These are phyloP conservation scores for Thuidium tamariscinum DNA, from an alignment of 225 moss, liverwort and hornwort species.

Conservation along the genomic window DNA sequence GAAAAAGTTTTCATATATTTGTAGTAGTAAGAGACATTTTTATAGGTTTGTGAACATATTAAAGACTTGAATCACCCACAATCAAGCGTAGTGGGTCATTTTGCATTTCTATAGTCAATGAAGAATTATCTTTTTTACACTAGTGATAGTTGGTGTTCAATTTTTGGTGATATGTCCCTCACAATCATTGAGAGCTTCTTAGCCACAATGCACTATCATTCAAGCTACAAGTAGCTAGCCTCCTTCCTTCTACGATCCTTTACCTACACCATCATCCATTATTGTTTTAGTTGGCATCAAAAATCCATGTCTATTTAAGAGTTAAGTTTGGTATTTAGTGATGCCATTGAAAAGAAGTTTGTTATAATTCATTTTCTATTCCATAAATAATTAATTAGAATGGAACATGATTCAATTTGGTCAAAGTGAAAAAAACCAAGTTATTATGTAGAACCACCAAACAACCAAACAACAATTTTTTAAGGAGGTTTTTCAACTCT, in stretches of 20 bases:
- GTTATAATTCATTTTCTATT: no score
- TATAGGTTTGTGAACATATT: accelerated
- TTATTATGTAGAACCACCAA: no score
- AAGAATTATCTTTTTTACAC: background rate
- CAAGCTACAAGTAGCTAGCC: background rate
- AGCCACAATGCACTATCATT: accelerated
- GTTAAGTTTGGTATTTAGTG: no score
- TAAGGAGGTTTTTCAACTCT: no score
- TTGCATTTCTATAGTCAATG: background rate
- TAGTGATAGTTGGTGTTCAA: background rate
- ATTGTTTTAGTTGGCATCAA: no score
- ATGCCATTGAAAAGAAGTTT: background rate
- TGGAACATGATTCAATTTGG: background rate
- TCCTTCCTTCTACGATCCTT: background rate
- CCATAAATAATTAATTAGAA: background rate
- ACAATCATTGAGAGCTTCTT: background rate
- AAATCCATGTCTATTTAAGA: no score
- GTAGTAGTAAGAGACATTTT: no score
- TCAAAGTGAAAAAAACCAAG: background rate
- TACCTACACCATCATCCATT: background rate
- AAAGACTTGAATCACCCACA: accelerated
- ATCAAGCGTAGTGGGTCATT: background rate
- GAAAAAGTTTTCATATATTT: no score
- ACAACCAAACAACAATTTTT: no score
- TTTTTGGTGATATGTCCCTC: accelerated